Evolutionary conservation across 148 eudicot genomes (phyloP), one percentile per base, ranked within the genome.

Genomic region (Camellia japonica): DNA sequence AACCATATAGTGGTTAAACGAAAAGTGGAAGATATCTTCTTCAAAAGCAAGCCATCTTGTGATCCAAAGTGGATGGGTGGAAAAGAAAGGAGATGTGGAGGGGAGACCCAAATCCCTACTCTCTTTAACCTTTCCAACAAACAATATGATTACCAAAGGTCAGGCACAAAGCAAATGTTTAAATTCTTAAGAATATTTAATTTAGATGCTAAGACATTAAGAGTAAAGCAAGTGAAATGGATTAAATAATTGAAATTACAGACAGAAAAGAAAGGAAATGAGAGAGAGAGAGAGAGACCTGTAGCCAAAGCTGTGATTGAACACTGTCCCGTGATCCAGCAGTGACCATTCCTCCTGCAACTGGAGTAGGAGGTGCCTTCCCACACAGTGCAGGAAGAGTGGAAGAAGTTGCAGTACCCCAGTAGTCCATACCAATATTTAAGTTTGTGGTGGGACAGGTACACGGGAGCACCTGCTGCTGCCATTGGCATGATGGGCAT

Each of bases 391-490:
- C 90, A 73, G 92, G 95, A 58, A 90, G 79, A 12, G 94, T 79
- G 71, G 99, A 79, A 61, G 91, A 59, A 75, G 90, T 82, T 68
- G 94, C 84, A 75, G 86, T 71, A 54, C 92, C 93, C 99, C 99
- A 97, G 78, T 94, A 94, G 78, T 97, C 99, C 99, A 94, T 94
- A 68, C 99, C 98, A 71, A 94, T 97, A 83, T 97, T 94, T 80
- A 97, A 82, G 85, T 94, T 97, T 20, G 99, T 97, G 52, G 97
- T 87, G 76, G 99, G 99, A 61, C 97, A 56, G 93, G 81, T 76
- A 88, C 85, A 49, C 86, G 9, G 86, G 86, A 75, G 91, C 89
- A 80, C 90, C 94, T 64, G 90, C 82, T 43, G 86, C 88, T 83
- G 97, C 71, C 83, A 91, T 84, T 76, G 97, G 92, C 82, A 93